Base-by-base conservation (phyloP, 2,329 filamentous ascomycete species). In the Sporothrix variecibatus region DNA sequence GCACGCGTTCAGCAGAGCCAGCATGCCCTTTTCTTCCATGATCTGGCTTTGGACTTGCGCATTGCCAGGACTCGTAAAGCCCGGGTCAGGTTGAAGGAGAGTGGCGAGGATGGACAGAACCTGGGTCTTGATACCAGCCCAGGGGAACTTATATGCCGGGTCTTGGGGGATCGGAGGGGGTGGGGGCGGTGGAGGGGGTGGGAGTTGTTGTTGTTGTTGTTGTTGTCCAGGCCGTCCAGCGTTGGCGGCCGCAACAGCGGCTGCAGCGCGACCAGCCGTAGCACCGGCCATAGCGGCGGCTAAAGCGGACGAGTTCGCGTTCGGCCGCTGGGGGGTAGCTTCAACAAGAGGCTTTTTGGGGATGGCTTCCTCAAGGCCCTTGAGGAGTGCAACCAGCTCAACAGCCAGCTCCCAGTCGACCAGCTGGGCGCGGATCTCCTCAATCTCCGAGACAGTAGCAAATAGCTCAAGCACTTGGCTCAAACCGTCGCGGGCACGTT, bases 401-500 rank as follows among this genome's bases (percentile, higher is more conserved):
- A 94, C 95, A 0, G 94, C 91, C 53, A 94, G 91, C 81, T 98
- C 94, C 93, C 95, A 98, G 77, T 97, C 92, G 69, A 97, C 93
- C 53, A 98, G 88, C 76, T 97, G 91, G 58, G 90, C 88, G 76
- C 97, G 93, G 85, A 94, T 94, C 70, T 94, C 92, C 60, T 91
- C 88, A 78, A 95, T 92, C 79, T 97, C 95, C 0, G 94, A 94
- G 38, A 97, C 89, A 0, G 96, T 95, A 20, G 93, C 94, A 72
- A 98, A 92, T 81, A 98, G 97, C 78, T 98, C 95, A 1, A 98
- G 89, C 80, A 97, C 97, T 81, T 98, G 95, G 71, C 95, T 94
- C 0, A 98, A 90, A 0, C 95, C 95, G 79, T 98, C 95, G 81
- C 97, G 97, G 74, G 97, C 95, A 17, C 95, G 90, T 81, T 98